These are phyloP conservation scores for Plantago elongata DNA, from an alignment of 257 asterid species.

Conservation along the genomic window DNA sequence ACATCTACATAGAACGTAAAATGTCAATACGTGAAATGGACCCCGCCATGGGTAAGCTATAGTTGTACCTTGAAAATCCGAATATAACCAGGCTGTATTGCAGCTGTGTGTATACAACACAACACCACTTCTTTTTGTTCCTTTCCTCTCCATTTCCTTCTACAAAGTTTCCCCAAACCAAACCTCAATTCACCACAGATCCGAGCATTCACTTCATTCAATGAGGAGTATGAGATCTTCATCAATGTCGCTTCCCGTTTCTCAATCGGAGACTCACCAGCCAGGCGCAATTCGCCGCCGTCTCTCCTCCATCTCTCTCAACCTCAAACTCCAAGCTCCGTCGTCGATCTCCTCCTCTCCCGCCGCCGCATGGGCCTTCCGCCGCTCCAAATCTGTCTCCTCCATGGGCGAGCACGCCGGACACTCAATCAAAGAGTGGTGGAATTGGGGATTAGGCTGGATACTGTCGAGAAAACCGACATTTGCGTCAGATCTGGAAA, in stretches of 20 bases:
- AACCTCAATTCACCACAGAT: not conserved
- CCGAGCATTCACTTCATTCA: not conserved
- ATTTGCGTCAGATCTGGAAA: constrained; percentile 79
- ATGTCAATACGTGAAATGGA: not conserved
- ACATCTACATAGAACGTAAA: not conserved
- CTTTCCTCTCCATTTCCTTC: constrained; percentile 3
- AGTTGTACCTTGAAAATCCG: constrained; percentile 6
- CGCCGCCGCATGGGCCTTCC: constrained; percentile 38
- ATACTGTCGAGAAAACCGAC: constrained; percentile 64
- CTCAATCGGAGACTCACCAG: constrained; percentile 25
- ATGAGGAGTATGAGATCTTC: constrained; percentile 37
- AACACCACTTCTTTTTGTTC: not conserved
- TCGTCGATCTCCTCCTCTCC: constrained; percentile 22
- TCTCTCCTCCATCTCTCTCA: constrained; percentile 51
- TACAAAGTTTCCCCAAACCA: not conserved
- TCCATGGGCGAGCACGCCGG: constrained; percentile 45
- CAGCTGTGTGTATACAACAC: not conserved
- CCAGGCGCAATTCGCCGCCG: constrained; percentile 45
- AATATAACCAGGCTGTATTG: constrained; percentile 5
- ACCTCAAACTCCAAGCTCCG: constrained; percentile 47
- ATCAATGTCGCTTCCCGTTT: constrained; percentile 56
- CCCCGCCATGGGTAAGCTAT: constrained; percentile 2
- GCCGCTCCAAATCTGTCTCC: constrained; percentile 63
- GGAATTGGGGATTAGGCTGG: constrained; percentile 83
- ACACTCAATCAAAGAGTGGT: constrained; percentile 62